Conservation (phyloP, 179 eudicot genomes). For the Nepenthes alata region DNA sequence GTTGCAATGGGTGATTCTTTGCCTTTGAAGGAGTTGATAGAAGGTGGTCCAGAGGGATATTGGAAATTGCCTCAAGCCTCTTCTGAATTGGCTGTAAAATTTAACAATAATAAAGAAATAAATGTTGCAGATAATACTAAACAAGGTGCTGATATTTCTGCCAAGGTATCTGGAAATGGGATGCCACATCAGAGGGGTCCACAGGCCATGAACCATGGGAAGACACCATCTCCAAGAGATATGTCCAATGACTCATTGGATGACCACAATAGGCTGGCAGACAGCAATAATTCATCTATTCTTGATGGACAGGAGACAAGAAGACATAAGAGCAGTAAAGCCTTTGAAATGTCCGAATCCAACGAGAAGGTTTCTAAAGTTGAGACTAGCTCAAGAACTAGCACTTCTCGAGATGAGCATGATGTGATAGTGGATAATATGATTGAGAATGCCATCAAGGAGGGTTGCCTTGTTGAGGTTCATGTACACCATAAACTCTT, state of each 20-base stretch:
- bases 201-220: slow-evolving; percentile 8
- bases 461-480: slow-evolving; percentile 78
- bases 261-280: slow-evolving; percentile 10
- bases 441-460: slow-evolving; percentile 35
- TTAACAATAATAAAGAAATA: slow-evolving; percentile 15
- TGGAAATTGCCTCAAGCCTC: slow-evolving; percentile 45
- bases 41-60: slow-evolving; percentile 73
- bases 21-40: slow-evolving; percentile 41
- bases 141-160: slow-evolving; percentile 8
- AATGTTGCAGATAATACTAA: slow-evolving; percentile 11
- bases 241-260: slow-evolving; percentile 18
- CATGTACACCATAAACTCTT: slow-evolving; percentile 5
- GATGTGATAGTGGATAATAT: slow-evolving; percentile 9
- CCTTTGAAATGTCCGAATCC: slow-evolving; percentile 29
- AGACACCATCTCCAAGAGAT: slow-evolving; percentile 14
- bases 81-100: slow-evolving; percentile 20
- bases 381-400: slow-evolving; percentile 18
- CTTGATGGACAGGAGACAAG: slow-evolving; percentile 20
- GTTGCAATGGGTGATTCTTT: slow-evolving; percentile 81
- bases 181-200: slow-evolving; percentile 10
- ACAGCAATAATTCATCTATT: slow-evolving; percentile 15
- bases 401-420: slow-evolving; percentile 20
- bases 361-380: slow-evolving; percentile 24
- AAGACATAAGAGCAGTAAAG: slow-evolving; percentile 14
- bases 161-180: slow-evolving; percentile 7